Evolutionary conservation across 169 alveolate genomes (phyloP).

Genomic region (Blepharisma undulans): DNA sequence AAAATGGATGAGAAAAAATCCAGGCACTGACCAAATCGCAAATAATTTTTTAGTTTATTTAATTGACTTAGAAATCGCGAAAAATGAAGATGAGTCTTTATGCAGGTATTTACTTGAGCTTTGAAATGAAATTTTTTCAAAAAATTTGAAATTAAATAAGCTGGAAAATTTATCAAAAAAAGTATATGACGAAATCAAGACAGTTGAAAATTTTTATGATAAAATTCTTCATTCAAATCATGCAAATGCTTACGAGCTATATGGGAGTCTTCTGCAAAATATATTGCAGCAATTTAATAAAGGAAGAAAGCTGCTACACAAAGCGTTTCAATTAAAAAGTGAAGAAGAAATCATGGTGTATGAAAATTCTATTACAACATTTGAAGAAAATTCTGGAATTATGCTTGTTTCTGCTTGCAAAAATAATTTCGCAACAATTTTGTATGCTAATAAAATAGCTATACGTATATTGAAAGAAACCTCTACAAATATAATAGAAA

Average conservation of each 20-base stretch:
- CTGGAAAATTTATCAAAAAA: neutral
- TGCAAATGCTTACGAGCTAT: neutral
- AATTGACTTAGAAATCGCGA: neutral
- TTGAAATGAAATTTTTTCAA: neutral
- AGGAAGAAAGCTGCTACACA: neutral
- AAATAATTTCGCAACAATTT: neutral
- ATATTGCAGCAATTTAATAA: too few species aligned
- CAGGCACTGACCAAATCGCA: neutral
- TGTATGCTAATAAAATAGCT: neutral
- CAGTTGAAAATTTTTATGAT: neutral
- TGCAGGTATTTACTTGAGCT: neutral
- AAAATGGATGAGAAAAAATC: neutral
- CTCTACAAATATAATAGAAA: neutral
- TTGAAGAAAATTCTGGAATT: neutral
- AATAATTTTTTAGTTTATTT: too few species aligned
- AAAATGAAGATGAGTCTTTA: neutral
- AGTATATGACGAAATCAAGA: neutral
- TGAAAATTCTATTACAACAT: neutral
- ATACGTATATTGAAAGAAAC: neutral
- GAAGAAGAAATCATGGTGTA: neutral
- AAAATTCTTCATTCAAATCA: neutral
- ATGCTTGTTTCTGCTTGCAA: neutral
- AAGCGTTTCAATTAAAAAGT: neutral
- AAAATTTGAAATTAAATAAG: too few species aligned
- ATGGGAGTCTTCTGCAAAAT: neutral